phyloP scores from a whole-genome alignment of 2,329 filamentous ascomycete genomes.

The Podosphaera aphanis region DNA sequence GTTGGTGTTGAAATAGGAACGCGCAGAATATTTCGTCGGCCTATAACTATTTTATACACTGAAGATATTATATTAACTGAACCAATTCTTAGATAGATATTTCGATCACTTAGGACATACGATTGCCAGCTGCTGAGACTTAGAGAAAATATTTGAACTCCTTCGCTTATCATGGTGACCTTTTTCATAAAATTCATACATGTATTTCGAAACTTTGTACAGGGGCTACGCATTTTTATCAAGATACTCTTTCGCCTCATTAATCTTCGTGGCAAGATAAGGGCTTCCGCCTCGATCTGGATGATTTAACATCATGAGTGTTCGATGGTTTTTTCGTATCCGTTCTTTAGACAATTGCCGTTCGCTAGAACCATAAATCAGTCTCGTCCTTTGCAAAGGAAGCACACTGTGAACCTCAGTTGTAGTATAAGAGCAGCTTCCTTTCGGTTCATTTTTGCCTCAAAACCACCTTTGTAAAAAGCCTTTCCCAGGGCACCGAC shows the following conservation, averaged over 20 bases:
- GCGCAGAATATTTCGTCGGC: too few species aligned
- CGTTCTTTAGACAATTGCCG: constrained; percentile 75
- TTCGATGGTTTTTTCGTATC: constrained; percentile 82
- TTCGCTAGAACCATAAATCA: constrained; percentile 33
- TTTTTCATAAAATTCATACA: background rate
- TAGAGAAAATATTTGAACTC: background rate
- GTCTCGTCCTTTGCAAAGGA: background rate
- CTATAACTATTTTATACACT: too few species aligned
- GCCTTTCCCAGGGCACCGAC: constrained; percentile 64
- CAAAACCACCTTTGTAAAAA: constrained; percentile 98
- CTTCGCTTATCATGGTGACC: background rate
- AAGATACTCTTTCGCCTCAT: constrained; percentile 90
- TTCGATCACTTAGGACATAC: background rate
- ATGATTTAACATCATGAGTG: constrained; percentile 92
- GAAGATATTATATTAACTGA: too few species aligned
- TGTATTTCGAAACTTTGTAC: background rate
- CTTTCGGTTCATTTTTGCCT: constrained; percentile 75
- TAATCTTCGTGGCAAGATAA: constrained; percentile 91
- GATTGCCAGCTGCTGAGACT: background rate
- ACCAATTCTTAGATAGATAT: too few species aligned
- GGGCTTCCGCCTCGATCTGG: constrained; percentile 92
- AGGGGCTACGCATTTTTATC: constrained; percentile 36
- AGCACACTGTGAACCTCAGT: constrained; percentile 39
- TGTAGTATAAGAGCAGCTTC: constrained; percentile 82
- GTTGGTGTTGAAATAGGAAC: too few species aligned